Evolutionary conservation across 345 rosid species (phyloP).

Genomic region (Citrus mangshanensis): DNA sequence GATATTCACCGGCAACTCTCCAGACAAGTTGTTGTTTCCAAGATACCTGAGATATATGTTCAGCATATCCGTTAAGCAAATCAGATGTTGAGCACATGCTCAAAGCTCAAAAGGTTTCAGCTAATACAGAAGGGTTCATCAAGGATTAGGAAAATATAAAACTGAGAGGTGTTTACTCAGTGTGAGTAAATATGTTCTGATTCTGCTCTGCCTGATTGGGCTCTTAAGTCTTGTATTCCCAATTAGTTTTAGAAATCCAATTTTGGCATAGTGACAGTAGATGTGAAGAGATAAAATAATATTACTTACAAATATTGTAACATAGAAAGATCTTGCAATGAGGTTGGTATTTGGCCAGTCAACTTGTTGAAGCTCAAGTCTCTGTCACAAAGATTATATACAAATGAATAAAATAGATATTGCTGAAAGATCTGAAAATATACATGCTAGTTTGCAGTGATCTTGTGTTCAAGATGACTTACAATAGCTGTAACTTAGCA

Average conservation of each 20-base stretch:
- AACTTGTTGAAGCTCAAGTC: slow-evolving; percentile 64
- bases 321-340: slow-evolving; percentile 29
- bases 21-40: slow-evolving; percentile 49
- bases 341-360: slow-evolving; percentile 41
- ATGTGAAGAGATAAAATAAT: not conserved
- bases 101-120: not conserved
- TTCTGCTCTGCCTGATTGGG: not conserved
- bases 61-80: not conserved
- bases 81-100: not conserved
- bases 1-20: slow-evolving; percentile 41
- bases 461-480: slow-evolving; percentile 18
- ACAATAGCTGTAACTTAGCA: slow-evolving; percentile 34
- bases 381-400: slow-evolving; percentile 21
- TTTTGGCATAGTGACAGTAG: not conserved
- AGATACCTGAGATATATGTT: slow-evolving; percentile 35
- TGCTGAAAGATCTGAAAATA: not conserved
- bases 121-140: not conserved
- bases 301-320: slow-evolving; percentile 40
- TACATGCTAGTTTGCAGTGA: not conserved
- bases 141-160: not conserved
- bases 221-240: not conserved
- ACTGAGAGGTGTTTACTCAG: not conserved
- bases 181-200: not conserved
- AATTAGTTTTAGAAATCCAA: not conserved
- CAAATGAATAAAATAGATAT: not conserved